Conservation (phyloP, 208 protist species). For the Zelonia costaricensis region DNA sequence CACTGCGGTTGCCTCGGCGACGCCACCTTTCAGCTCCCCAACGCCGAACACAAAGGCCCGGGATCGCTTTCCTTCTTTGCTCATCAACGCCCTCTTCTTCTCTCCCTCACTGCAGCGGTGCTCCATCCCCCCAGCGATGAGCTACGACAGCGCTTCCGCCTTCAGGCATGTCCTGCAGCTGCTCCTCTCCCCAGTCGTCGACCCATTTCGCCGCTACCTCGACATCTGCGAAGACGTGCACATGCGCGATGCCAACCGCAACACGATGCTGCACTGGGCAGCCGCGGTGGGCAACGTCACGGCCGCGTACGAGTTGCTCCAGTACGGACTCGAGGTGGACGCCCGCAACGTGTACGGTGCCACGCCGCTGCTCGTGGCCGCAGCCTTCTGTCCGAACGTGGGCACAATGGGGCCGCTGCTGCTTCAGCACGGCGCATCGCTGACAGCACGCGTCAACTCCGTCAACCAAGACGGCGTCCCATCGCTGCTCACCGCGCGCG, state of each 20-base stretch:
- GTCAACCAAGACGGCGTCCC: conserved; percentile 16
- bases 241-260: conserved; percentile 42
- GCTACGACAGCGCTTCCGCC: conserved; percentile 7
- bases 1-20: too few species aligned
- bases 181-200: conserved; percentile 35
- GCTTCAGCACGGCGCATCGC: conserved; percentile 50
- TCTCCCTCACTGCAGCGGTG: not conserved
- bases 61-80: not conserved
- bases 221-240: conserved; percentile 54
- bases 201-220: conserved; percentile 43
- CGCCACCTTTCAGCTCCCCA: too few species aligned
- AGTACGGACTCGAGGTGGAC: conserved; percentile 39
- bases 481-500: conserved; percentile 27
- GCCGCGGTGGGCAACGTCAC: conserved; percentile 43
- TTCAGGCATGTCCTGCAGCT: conserved; percentile 37
- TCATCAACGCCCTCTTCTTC: not conserved
- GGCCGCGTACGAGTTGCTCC: conserved; percentile 35
- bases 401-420: conserved; percentile 38
- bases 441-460: not conserved
- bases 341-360: conserved; percentile 40
- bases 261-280: conserved; percentile 78
- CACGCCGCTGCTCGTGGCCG: conserved; percentile 64
- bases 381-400: conserved; percentile 40
- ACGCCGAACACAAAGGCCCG: too few species aligned
- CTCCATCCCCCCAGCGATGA: conserved; percentile 7